phyloP scores from a whole-genome alignment of 352 stramenopile genomes.

The Phytophthora ramorum region DNA sequence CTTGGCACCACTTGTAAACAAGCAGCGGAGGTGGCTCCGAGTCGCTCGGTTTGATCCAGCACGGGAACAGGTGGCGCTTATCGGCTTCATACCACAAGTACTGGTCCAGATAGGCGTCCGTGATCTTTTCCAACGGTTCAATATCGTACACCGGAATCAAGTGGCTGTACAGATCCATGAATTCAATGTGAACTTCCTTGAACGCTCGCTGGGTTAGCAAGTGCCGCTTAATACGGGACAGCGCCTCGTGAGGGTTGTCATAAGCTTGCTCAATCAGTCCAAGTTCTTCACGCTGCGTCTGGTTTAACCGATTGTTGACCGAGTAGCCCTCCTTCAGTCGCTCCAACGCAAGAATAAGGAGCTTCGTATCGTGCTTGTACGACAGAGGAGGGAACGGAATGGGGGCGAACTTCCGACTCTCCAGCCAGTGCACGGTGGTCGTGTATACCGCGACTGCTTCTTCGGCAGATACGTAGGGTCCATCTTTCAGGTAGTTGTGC shows the following conservation, averaged over 20 bases:
- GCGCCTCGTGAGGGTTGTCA: conserved; percentile 98
- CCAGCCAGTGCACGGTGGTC: conserved; percentile 99
- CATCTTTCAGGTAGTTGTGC: conserved; percentile 99
- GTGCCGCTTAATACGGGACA: conserved; percentile 99
- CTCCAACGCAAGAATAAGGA: conserved; percentile 99
- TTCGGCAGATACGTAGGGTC: conserved; percentile 98
- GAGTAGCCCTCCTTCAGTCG: conserved; percentile 99
- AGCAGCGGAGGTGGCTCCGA: conserved; percentile 98
- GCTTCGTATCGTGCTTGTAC: conserved; percentile 99
- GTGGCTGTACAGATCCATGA: conserved; percentile 99
- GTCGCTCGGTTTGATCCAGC: conserved; percentile 99
- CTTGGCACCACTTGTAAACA: conserved; percentile 99
- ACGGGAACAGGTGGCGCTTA: conserved; percentile 99
- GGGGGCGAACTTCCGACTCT: conserved; percentile 98
- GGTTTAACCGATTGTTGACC: conserved; percentile 97
- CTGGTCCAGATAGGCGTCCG: conserved; percentile 99
- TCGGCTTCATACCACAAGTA: conserved; percentile 99
- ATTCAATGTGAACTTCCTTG: conserved; percentile 99
- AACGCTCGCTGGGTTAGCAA: conserved; percentile 99
- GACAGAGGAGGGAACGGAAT: conserved; percentile 99
- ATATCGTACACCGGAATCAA: conserved; percentile 99
- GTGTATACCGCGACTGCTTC: conserved; percentile 99
- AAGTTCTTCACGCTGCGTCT: conserved; percentile 98
- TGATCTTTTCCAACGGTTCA: conserved; percentile 99
- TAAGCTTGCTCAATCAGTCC: conserved; percentile 99